Percentiles rank a stretch among this genome's conserved stretches.
phyloP scores from a whole-genome alignment of 345 rosid genomes.

The Draba incana region DNA sequence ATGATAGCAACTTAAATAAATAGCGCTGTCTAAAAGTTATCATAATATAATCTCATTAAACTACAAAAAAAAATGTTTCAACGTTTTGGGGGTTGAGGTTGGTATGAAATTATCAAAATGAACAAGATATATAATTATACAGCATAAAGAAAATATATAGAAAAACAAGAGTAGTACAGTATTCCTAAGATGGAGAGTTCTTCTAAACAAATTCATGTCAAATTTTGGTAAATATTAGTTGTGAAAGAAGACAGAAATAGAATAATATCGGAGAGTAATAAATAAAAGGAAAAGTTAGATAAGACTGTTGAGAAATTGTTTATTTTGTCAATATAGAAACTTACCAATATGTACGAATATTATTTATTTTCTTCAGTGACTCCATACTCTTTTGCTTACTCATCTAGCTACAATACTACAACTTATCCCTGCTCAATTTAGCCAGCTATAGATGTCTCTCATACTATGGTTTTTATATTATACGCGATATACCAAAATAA shows the following conservation, averaged over 20 bases:
- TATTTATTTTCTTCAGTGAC: conserved; percentile 16
- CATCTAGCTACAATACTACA: conserved; percentile 28
- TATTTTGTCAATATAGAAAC: conserved; percentile 12
- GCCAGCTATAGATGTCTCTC: conserved; percentile 23
- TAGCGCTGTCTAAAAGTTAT: no score
- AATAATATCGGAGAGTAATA: neutral
- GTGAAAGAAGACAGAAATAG: conserved; percentile 23
- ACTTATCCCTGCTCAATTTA: conserved; percentile 12
- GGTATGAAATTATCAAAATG: neutral
- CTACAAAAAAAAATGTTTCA: neutral
- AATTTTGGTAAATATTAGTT: conserved; percentile 34
- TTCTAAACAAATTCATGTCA: neutral
- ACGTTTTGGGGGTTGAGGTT: conserved; percentile 1
- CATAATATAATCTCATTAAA: neutral
- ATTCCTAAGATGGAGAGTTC: neutral
- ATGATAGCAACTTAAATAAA: neutral
- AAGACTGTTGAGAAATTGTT: conserved; percentile 29
- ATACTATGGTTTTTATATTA: neutral
- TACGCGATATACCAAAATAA: conserved; percentile 25
- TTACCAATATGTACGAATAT: conserved; percentile 1
- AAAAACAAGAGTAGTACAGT: neutral
- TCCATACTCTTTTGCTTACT: conserved; percentile 39
- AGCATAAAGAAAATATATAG: neutral
- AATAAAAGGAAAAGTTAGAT: conserved; percentile 7
- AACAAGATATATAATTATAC: neutral